Conservation (phyloP, 192 early-diverging fungal species). For the Entomortierella beljakovae region DNA sequence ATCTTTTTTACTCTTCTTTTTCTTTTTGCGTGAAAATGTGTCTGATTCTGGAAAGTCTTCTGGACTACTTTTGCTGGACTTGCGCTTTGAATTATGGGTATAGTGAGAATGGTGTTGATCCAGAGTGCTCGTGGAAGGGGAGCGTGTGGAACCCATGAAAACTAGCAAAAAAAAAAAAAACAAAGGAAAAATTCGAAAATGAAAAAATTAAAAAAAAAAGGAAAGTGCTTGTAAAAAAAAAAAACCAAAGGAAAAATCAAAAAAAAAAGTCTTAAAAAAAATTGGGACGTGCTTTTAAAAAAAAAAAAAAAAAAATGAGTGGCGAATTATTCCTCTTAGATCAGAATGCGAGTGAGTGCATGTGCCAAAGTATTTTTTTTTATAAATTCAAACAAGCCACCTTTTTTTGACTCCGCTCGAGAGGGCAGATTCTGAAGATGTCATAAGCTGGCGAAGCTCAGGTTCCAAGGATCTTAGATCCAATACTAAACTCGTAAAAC, state of each 20-base stretch:
- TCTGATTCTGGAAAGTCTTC: conserved; percentile 9
- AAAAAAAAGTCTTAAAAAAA: background rate
- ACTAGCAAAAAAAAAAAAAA: too few species aligned
- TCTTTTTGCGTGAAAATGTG: conserved; percentile 8
- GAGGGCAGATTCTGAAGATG: too few species aligned
- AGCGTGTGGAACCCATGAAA: conserved; percentile 44
- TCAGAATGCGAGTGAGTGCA: too few species aligned
- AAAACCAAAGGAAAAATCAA: background rate
- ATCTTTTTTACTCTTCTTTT: conserved; percentile 40
- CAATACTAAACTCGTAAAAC: too few species aligned
- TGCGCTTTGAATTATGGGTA: conserved; percentile 31
- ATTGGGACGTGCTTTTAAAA: background rate
- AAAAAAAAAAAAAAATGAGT: too few species aligned
- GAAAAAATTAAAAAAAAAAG: background rate
- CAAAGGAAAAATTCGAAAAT: background rate
- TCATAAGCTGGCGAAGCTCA: too few species aligned
- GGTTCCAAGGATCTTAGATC: too few species aligned
- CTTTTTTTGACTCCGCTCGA: too few species aligned
- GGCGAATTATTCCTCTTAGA: too few species aligned
- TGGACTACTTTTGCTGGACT: conserved; percentile 13
- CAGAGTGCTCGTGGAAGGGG: conserved; percentile 23
- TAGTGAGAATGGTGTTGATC: conserved; percentile 20
- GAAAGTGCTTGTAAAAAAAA: background rate
- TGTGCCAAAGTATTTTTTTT: too few species aligned
- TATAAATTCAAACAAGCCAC: too few species aligned